Evolutionary conservation across 345 rosid genomes (phyloP).

Genomic region (Crucihimalaya himalaica): DNA sequence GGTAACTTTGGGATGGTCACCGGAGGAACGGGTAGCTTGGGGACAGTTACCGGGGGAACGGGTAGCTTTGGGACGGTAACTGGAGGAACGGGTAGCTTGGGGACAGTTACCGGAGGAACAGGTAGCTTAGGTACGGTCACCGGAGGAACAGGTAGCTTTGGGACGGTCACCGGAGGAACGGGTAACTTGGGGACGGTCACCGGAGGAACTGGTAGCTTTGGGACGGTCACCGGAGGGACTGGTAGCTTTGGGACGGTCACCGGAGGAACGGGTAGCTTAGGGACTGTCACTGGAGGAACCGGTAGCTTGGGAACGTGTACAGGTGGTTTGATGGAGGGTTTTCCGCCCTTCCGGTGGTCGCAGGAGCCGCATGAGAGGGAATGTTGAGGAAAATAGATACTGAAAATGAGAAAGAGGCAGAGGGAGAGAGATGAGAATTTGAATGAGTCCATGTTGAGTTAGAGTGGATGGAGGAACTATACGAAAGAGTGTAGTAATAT

Average conservation of each 20-base stretch:
- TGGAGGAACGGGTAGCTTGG: not conserved
- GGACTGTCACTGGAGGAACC: conserved; percentile 20
- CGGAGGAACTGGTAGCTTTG: not conserved
- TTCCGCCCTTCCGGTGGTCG: conserved; percentile 43
- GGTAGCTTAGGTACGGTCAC: conserved; percentile 15
- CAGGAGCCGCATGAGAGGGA: conserved; percentile 64
- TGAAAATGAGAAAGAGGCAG: conserved; percentile 50
- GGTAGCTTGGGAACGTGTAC: conserved; percentile 30
- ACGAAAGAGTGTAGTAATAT: conserved; percentile 31
- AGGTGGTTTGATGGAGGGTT: conserved; percentile 43
- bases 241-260: conserved; percentile 27
- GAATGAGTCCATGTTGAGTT: conserved; percentile 50
- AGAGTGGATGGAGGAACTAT: conserved; percentile 16
- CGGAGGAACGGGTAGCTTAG: conserved; percentile 34
- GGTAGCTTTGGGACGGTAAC: not conserved
- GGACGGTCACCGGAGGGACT: conserved; percentile 17
- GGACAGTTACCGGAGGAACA: not conserved
- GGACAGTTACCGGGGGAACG: not conserved
- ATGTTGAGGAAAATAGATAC: conserved; percentile 53
- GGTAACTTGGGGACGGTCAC: conserved; percentile 24
- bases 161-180: conserved; percentile 28
- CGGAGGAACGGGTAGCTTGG: conserved; percentile 21
- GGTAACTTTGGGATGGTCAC: not conserved
- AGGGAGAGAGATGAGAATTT: conserved; percentile 61
- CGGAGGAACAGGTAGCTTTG: not conserved